Base-by-base conservation (phyloP, 768 basidiomycete species). In the Boletus vinaceobasis region DNA sequence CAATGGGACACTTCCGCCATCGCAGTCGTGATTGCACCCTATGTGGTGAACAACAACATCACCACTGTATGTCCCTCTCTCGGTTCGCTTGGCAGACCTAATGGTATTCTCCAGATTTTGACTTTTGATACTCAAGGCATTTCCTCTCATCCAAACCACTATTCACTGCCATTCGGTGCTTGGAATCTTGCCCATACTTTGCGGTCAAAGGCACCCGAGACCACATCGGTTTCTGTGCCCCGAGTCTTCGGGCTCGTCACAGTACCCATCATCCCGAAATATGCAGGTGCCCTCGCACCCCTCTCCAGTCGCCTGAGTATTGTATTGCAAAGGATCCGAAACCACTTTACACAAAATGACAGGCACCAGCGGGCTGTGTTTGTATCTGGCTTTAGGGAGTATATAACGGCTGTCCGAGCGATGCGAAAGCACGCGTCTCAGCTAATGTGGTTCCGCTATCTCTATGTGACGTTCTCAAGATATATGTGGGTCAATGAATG, bases 401-500 rank as follows among this genome's bases (percentile, higher is more conserved):
- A 89, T 60, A 43, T 71, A 48, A 75, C 66, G 23, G 82, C 87
- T 4, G 65, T 88, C 13, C 63, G 71, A 27, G 92, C 93, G 7
- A 93, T 94, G 85, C 70, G 72, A 56, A 72, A 77, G 53, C 94
- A 97, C 61, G 57, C 72, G 50, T 85, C 84, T 55, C 94, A 97
- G 74, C 72, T 92, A 55, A 82, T 84, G 40, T 95, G 93, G 93
- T 96, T 93, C 74, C 81, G 94, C 39, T 92, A 88, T 82, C 72
- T 94, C 52, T 90, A 93, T 65, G 76, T 95, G 37, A 59, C 72
- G 21, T 90, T 87, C 65, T 93, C 90, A 17, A 79, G 87, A 53
- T 93, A 94, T 65, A 88, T 96, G 90, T 96, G 94, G 93, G 82
- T 90, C 27, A 94, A 94, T 58, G 86, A 90, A 59, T 91, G 90